Evolutionary conservation across 2,329 filamentous ascomycete species (phyloP), one percentile per base, ranked within the genome.

Genomic region (Sarocladium kiliense): DNA sequence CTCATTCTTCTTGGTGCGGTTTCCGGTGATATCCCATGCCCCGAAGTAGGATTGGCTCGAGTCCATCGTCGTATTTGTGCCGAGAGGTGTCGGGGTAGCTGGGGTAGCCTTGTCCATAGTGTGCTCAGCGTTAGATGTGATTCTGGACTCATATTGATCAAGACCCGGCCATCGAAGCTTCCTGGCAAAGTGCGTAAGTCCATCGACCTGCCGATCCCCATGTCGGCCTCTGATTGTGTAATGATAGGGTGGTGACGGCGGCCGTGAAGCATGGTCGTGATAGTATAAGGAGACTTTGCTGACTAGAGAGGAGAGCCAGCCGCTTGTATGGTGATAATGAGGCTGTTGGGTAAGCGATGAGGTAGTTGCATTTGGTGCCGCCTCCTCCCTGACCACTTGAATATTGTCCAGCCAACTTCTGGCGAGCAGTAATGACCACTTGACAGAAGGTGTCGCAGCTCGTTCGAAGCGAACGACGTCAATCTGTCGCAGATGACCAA

Each of bases 341-440:
- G 39, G 39, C 39, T 44, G 39, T 18, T 44, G 39, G 23, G 39
- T 44, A 18, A 44, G 39, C 58, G 6, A 54, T 50, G 36, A 27
- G 10, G 11, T 27, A 3, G 44, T 27, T 4, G 44, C 23, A n/a
- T 14, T 14, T 41, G 32, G 11, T 2, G 61, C 42, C 16, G 65
- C 61, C 50, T 74, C 70, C 25, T 73, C 68, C 59, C 75, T 79
- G 53, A 77, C 74, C 23, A 88, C 72, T 9, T 78, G 76, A 27
- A 88, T 84, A 57, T 88, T 87, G 58, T 87, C 81, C n/a, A 88
- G 74, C 84, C 85, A 88, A 42, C 77, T 76, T 25, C 83, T 75
- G 16, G 85, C 85, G 30, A 88, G 73, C 39, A 86, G 72, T 37
- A 88, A 69, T 3, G 85, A 86, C 85, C 85, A 88, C 62, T 81